Evolutionary conservation across 2,329 filamentous ascomycete species (phyloP), one percentile per base, ranked within the genome.

Genomic region (Pezicula radicicola): DNA sequence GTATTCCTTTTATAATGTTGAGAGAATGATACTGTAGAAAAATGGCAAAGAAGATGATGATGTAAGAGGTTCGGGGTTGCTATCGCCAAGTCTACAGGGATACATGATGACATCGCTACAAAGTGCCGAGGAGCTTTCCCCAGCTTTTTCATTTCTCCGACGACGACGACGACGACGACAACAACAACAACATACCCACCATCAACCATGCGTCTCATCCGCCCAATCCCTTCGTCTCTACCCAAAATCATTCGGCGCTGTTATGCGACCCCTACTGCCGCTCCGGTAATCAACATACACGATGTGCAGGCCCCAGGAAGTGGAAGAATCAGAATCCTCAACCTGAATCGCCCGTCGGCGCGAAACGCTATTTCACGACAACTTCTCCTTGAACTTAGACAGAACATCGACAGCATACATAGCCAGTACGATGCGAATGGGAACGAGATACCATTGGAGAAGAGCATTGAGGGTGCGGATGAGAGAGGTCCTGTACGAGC

Each of bases 311-410:
- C 55, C 2, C 55, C 57, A 9, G 39, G 52, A 35, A 55, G 40
- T 10, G 94, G 93, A 58, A 88, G 87, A 73, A 94, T 97, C 71
- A 87, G 91, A 53, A 80, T 97, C 58, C 83, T 97, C 51, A 87
- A 93, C 55, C 81, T 99, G 60, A 94, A 97, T 73, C 82, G 91
- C 4, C 91, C 91, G 0, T 70, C 81, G 8, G 87, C 92, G 35
- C 88, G 93, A 65, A 99, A 99, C 71, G 94, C 94, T 60, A 89
- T 99, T 66, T 97, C 92, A 0, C 80, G 77, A 53, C 83, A 85
- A 52, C 78, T 99, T 36, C 80, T 99, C 48, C 72, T 81, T 4
- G 80, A 87, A 45, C 78, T 99, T 52, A 80, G 81, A 47, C 76
- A 80, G 40, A 83, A 96, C 64, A 78, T 97, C 51, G 81, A 90